Evolutionary conservation across 2,329 filamentous ascomycete genomes (phyloP), one percentile per base, ranked within the genome.

Genomic region (Phaeosphaeria sp.): DNA sequence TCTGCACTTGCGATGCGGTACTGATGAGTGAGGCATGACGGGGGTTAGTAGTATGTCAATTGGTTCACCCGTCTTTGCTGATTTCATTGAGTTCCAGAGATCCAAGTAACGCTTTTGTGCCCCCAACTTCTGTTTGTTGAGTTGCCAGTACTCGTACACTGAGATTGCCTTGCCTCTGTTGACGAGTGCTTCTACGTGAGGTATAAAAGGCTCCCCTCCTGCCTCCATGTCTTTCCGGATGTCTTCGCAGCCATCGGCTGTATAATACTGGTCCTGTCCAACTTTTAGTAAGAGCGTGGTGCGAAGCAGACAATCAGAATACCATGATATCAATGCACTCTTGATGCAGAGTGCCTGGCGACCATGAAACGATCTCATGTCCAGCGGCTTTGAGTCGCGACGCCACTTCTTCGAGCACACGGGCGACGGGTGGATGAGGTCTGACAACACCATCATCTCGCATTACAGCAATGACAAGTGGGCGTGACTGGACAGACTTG

Each of bases 101-200:
- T 87, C 81, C 1, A 88, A 78, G 54, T 87, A 89, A 2, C 75
- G 78, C 56, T 87, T 82, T 60, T 87, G 85, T 3, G 81, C 76
- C 0, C 75, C 77, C 23, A 79, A 55, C 65, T 89, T 89, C 23
- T 80, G 79, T 58, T 79, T 84, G 73, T 89, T 89, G 6, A 90
- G 78, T 63, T 89, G 86, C 88, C 87, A 90, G 72, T 90, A 90
- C 4, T 87, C 79, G 56, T 85, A 89, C 0, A 89, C 85, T 0
- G 85, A 87, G 15, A 89, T 85, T 0, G 69, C 85, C 69, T 11
- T 79, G 63, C 68, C 72, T 25, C 44, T 68, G 51, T 84, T 84
- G 15, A 89, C 72, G 6, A 90, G 78, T 0, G 76, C 79, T 65
- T 88, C 79, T 0, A 90, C 86, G 18, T 77, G 73, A 9, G 73